Conservation (phyloP, 768 basidiomycete genomes). For the Xerocomellus intermedius region DNA sequence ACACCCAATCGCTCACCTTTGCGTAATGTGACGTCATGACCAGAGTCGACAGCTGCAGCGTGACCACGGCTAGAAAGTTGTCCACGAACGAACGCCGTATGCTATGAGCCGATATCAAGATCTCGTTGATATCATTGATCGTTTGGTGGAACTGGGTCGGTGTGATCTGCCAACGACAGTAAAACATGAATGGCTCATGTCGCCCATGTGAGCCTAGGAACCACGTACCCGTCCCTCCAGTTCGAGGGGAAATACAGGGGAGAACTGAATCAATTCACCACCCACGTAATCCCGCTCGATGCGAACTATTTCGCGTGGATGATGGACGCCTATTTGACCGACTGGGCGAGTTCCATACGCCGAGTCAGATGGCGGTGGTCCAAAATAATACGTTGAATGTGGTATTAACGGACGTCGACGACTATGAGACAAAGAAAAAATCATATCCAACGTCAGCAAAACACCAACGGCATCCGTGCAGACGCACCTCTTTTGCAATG, state of each 20-base stretch:
- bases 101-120: slow-evolving; percentile 85
- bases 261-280: slow-evolving; percentile 90
- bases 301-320: slow-evolving; percentile 88
- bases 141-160: slow-evolving; percentile 89
- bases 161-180: slow-evolving; percentile 58
- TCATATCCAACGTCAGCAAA: not conserved
- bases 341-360: slow-evolving; percentile 79
- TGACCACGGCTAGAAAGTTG: slow-evolving; percentile 75
- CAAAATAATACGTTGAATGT: slow-evolving; percentile 81
- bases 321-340: slow-evolving; percentile 85
- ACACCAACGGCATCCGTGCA: not conserved
- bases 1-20: slow-evolving; percentile 47
- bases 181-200: not conserved
- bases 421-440: slow-evolving; percentile 29
- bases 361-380: slow-evolving; percentile 71
- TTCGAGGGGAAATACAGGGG: slow-evolving; percentile 86
- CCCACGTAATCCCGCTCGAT: slow-evolving; percentile 90
- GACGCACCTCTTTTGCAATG: slow-evolving; percentile 46
- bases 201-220: not conserved
- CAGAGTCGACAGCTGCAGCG: slow-evolving; percentile 76
- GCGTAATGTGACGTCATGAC: slow-evolving; percentile 76
- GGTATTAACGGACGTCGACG: slow-evolving; percentile 55
- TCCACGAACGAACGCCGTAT: slow-evolving; percentile 69
- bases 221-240: slow-evolving; percentile 83
- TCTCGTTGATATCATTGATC: slow-evolving; percentile 87